Evolutionary conservation across 2,329 filamentous ascomycete genomes (phyloP).

Genomic region (Rhytidhysteron rufulum): DNA sequence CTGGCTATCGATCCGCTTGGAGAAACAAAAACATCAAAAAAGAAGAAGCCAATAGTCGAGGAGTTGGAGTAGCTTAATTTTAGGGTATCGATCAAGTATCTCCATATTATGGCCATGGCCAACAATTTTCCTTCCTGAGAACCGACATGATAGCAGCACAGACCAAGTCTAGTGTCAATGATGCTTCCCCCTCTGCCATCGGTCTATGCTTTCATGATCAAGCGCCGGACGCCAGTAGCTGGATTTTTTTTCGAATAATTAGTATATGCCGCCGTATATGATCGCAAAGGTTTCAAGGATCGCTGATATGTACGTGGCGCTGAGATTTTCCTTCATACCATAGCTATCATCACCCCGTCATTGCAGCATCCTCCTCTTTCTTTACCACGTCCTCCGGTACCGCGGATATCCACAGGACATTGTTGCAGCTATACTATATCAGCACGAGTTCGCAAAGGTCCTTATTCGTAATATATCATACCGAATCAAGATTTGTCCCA

Average conservation of each 20-base stretch:
- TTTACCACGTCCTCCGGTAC: slow-evolving; percentile 48
- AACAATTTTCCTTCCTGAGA: no score
- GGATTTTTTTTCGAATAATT: no score
- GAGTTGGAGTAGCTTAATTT: slow-evolving; percentile 53
- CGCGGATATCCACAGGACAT: slow-evolving; percentile 85
- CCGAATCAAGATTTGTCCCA: slow-evolving; percentile 92
- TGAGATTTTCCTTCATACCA: no score
- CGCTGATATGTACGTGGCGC: no score
- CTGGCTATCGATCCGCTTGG: slow-evolving; percentile 38
- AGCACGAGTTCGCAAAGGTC: neutral
- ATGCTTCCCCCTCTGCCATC: no score
- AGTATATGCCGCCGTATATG: no score
- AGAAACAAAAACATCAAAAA: slow-evolving; percentile 19
- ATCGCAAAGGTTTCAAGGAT: no score
- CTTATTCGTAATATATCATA: slow-evolving; percentile 49
- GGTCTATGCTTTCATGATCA: no score
- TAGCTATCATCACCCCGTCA: slow-evolving; percentile 38
- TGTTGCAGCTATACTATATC: slow-evolving; percentile 71
- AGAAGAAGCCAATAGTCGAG: slow-evolving; percentile 47
- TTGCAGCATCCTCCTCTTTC: slow-evolving; percentile 37
- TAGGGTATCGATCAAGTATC: neutral
- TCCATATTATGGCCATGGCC: no score
- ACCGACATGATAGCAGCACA: no score
- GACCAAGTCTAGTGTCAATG: no score
- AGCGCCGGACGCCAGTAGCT: no score